A percentile compares a stretch with the other conserved stretches of the same genome.
phyloP scores from a whole-genome alignment of 208 protist species.

The Acanthamoeba polyphaga region DNA sequence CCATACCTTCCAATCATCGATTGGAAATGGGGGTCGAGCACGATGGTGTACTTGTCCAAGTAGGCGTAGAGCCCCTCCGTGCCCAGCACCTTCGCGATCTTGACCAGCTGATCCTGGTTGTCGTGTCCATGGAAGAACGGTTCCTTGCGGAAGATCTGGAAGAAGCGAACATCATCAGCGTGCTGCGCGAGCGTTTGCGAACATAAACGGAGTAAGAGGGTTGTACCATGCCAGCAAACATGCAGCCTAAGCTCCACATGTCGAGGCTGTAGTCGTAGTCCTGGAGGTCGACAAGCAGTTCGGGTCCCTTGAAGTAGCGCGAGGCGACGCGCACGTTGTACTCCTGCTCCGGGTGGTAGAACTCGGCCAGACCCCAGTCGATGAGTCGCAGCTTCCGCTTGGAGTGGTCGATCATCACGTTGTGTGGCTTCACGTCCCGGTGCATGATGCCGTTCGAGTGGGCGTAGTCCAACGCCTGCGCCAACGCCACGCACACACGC shows the following conservation, averaged over 20 bases:
- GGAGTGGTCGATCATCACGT: constrained; percentile 99
- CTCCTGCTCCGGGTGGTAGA: constrained; percentile 97
- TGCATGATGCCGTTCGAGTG: constrained; percentile 92
- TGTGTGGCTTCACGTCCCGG: constrained; percentile 92
- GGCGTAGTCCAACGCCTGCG: constrained; percentile 94
- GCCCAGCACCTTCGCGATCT: constrained; percentile 95
- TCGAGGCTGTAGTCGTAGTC: constrained; percentile 99
- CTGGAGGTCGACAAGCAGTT: constrained; percentile 97
- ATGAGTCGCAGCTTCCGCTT: constrained; percentile 97
- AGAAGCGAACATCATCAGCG: not conserved
- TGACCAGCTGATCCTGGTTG: constrained; percentile 99
- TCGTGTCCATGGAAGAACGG: constrained; percentile 99
- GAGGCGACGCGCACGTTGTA: constrained; percentile 99
- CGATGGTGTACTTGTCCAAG: constrained; percentile 97
- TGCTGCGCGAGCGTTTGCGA: not conserved
- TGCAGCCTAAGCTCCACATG: constrained; percentile 99
- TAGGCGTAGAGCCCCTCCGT: constrained; percentile 96
- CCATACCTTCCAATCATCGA: constrained; percentile 91
- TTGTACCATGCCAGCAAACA: constrained; percentile 97
- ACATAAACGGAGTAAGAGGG: not conserved
- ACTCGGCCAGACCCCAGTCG: constrained; percentile 99
- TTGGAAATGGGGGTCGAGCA: constrained; percentile 93
- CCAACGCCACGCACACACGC: constrained; percentile 26
- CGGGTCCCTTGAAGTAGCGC: constrained; percentile 98
- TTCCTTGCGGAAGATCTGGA: constrained; percentile 96